Base-by-base conservation (phyloP, 768 basidiomycete genomes). In the Gelatoporia subvermispora region DNA sequence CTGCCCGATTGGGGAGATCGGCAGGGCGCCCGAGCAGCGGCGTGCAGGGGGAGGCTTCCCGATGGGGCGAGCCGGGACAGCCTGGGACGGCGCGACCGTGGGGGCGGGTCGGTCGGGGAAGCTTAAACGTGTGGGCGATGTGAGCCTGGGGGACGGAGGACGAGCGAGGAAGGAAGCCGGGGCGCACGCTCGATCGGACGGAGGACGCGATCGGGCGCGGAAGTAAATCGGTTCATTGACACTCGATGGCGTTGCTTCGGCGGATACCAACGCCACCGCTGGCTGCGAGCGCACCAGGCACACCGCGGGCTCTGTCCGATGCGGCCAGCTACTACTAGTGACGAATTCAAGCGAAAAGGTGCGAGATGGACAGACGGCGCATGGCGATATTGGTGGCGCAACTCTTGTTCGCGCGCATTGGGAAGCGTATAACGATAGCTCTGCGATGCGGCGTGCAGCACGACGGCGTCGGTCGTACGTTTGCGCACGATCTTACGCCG, bases 31-130 rank as follows among this genome's bases (percentile, higher is more conserved):
- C 31, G 16, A 17, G 21, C 18, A 21, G 35, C 48, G 42, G 56
- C 56, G 52, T 57, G 56, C 45, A 44, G 35, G 22, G 56, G 31
- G 24, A 57, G 47, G 22, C 4, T 20, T 24, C 56, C 39, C 8
- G 15, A 23, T 51, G 23, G 21, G 50, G 47, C n/a, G n/a, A n/a
- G n/a, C n/a, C n/a, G 8, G 24, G 55, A 57, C 49, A 57, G 55
- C 55, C 52, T 57, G 55, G 50, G 56, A 57, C 43, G 44, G 15
- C 34, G 23, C 25, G 23, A 21, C 45, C 36, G 40, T 42, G 38
- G 35, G 43, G 37, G 37, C 18, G 23, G 49, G 48, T 51, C 43
- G 40, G 43, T 44, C 46, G 43, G 43, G 37, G 41, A 41, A 13
- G 36, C 25, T 46, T 35, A n/a, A n/a, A n/a, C n/a, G n/a, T n/a